A percentile compares a stretch with the other conserved stretches of the same genome.
Evolutionary conservation across 768 basidiomycete genomes (phyloP).

Genomic region (Lentinula guzmanii): DNA sequence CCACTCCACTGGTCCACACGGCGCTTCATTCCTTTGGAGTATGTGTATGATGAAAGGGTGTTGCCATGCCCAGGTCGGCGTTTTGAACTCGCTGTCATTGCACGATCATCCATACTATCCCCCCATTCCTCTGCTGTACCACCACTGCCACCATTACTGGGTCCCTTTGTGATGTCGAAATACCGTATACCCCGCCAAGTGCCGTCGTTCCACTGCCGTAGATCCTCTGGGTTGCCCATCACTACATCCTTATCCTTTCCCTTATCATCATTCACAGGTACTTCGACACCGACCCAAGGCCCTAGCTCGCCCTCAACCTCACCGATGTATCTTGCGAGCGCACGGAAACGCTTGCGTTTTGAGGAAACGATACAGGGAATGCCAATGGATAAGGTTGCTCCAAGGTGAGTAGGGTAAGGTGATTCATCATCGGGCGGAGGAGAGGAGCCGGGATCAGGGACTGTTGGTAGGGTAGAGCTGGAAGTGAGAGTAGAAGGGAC

Average conservation of each 20-base stretch:
- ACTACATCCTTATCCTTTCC: conserved; percentile 17
- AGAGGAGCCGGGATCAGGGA: background rate
- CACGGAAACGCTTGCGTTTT: conserved; percentile 78
- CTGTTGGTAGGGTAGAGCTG: background rate
- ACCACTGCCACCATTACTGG: conserved; percentile 25
- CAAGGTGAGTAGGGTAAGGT: conserved; percentile 11
- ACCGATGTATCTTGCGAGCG: conserved; percentile 83
- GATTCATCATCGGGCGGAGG: conserved; percentile 10
- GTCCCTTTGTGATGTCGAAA: conserved; percentile 55
- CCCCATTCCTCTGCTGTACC: conserved; percentile 40
- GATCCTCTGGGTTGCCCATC: conserved; percentile 8
- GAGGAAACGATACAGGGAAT: conserved; percentile 89
- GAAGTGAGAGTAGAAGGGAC: background rate
- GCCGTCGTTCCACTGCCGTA: conserved; percentile 80
- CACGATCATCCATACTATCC: conserved; percentile 21
- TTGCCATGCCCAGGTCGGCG: conserved; percentile 29
- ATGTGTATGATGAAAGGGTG: conserved; percentile 37
- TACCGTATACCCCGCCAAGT: conserved; percentile 77
- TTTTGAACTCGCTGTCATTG: conserved; percentile 36
- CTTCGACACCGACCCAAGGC: conserved; percentile 90
- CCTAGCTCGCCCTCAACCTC: conserved; percentile 78
- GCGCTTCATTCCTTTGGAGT: conserved; percentile 24
- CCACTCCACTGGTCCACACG: conserved; percentile 34
- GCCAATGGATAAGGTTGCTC: conserved; percentile 76
- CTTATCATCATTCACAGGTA: conserved; percentile 60